Conservation (phyloP, 352 stramenopile species). For the Phytophthora pinifolia region DNA sequence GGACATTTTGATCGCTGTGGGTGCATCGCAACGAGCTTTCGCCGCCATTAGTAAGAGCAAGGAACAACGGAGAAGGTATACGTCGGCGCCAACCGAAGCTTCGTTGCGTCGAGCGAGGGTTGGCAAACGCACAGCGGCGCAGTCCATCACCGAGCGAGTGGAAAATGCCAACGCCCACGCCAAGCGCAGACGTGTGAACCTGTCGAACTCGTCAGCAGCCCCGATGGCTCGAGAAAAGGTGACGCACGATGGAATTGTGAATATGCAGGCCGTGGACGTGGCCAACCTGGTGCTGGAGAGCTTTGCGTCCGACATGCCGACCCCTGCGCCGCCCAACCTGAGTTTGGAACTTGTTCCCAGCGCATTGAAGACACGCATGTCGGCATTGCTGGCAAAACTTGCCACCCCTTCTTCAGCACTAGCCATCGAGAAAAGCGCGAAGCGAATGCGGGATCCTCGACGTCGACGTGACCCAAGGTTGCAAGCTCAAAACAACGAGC, state of each 20-base stretch:
- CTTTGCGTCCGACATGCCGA: slow-evolving; percentile 61
- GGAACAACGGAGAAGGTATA: slow-evolving; percentile 71
- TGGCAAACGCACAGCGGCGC: slow-evolving; percentile 64
- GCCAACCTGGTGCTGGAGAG: slow-evolving; percentile 74
- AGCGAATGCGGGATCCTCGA: slow-evolving; percentile 70
- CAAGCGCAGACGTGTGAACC: slow-evolving; percentile 40
- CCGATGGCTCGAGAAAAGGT: slow-evolving; percentile 35
- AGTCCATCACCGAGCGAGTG: slow-evolving; percentile 57
- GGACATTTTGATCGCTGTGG: slow-evolving; percentile 64
- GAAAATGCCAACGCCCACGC: slow-evolving; percentile 62
- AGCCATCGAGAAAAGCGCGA: slow-evolving; percentile 65
- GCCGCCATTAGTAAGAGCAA: slow-evolving; percentile 82
- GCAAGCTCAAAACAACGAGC: slow-evolving; percentile 39
- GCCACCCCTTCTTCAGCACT: slow-evolving; percentile 80
- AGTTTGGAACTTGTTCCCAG: slow-evolving; percentile 70
- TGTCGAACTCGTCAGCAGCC: slow-evolving; percentile 28
- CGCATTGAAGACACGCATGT: slow-evolving; percentile 72
- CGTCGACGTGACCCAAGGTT: slow-evolving; percentile 44
- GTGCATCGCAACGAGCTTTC: slow-evolving; percentile 75
- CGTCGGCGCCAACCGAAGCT: slow-evolving; percentile 65
- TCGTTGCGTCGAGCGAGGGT: slow-evolving; percentile 66
- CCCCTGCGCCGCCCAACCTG: slow-evolving; percentile 45
- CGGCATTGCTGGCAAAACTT: slow-evolving; percentile 49
- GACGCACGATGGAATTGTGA: slow-evolving; percentile 72
- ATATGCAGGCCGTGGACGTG: slow-evolving; percentile 69